Evolutionary conservation across 1,284 basidiomycete species (phyloP), one percentile per base, ranked within the genome.

Genomic region (Cutaneotrichosporon daszewskae): DNA sequence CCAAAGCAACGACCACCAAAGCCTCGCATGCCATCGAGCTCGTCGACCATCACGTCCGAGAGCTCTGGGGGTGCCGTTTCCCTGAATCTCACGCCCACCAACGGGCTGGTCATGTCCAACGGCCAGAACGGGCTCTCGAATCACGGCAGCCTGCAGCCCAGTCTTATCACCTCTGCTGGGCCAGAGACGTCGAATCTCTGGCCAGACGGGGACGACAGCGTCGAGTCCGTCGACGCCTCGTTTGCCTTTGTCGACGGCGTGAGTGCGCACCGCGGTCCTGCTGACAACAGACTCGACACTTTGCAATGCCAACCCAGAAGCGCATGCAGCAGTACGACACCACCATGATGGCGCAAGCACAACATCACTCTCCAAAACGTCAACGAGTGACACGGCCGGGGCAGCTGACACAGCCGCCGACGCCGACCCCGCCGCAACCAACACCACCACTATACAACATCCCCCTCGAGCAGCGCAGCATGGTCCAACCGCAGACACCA

Each of bases 181-280:
- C n/a, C n/a, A n/a, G 48, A 49, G 20, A 31, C 36, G 23, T 11
- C 43, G 4, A 20, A 28, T 4, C 14, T 43, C 19, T 52, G 50
- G 50, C 35, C 33, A 12, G 50, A 47, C 9, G 40, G 32, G 4
- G 50, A 52, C 29, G 46, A 47, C 40, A 46, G 50, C 27, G 33
- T 45, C 10, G 50, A 52, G 19, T 38, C 27, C 17, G 43, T 58
- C 20, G 61, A 63, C 11, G 48, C 51, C 1, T 49, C 54, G 17
- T 62, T 65, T 39, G 45, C 46, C 1, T 42, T 63, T 12, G 29
- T 54, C 2, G 55, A 60, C 17, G 47, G 46, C 13, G 60, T 62
- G 40, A 51, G 58, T 53, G 3, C 8, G 13, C 10, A 8, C n/a
- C 14, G 3, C 9, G 5, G 18, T 20, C n/a, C 8, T 19, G 16